Evolutionary conservation across 2,329 filamentous ascomycete genomes (phyloP).

Genomic region (Knufia fluminis): DNA sequence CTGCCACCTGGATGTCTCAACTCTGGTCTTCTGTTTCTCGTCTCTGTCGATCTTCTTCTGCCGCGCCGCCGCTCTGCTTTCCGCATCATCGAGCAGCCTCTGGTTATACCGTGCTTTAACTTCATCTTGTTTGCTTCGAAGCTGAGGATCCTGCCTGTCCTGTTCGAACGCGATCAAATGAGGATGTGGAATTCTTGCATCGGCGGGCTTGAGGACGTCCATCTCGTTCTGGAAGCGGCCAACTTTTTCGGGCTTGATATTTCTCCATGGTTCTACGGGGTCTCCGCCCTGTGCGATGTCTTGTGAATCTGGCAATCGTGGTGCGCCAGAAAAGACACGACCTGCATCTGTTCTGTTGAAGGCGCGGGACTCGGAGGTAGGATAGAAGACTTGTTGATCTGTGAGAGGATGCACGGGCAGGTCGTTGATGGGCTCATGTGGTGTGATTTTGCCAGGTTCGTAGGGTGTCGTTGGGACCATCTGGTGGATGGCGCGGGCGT

Average conservation of each 20-base stretch:
- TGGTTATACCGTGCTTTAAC: slow-evolving; percentile 34
- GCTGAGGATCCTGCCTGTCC: slow-evolving; percentile 31
- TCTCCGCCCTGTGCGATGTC: slow-evolving; percentile 25
- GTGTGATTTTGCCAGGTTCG: slow-evolving; percentile 25
- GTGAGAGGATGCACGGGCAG: slow-evolving; percentile 50
- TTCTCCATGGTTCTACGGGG: slow-evolving; percentile 23
- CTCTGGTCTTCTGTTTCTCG: slow-evolving; percentile 22
- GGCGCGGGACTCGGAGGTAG: slow-evolving; percentile 52
- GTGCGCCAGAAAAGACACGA: slow-evolving; percentile 47
- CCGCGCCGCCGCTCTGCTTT: slow-evolving; percentile 35
- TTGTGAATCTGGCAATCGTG: slow-evolving; percentile 30
- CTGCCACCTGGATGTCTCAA: slow-evolving; percentile 46
- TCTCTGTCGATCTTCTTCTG: slow-evolving; percentile 36
- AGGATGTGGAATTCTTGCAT: slow-evolving; percentile 55
- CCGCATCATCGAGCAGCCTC: slow-evolving; percentile 33
- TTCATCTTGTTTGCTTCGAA: slow-evolving; percentile 25
- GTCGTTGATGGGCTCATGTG: slow-evolving; percentile 57
- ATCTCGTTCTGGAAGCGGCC: slow-evolving; percentile 36
- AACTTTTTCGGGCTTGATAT: slow-evolving; percentile 30
- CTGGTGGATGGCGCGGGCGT: slow-evolving; percentile 61
- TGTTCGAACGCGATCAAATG: slow-evolving; percentile 45
- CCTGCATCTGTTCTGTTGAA: slow-evolving; percentile 59
- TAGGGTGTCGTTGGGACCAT: slow-evolving; percentile 69
- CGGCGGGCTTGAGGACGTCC: slow-evolving; percentile 50
- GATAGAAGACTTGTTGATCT: slow-evolving; percentile 51